These are phyloP conservation scores for Fusarium siculi DNA, from an alignment of 2,329 filamentous ascomycete species.

Conservation along the genomic window DNA sequence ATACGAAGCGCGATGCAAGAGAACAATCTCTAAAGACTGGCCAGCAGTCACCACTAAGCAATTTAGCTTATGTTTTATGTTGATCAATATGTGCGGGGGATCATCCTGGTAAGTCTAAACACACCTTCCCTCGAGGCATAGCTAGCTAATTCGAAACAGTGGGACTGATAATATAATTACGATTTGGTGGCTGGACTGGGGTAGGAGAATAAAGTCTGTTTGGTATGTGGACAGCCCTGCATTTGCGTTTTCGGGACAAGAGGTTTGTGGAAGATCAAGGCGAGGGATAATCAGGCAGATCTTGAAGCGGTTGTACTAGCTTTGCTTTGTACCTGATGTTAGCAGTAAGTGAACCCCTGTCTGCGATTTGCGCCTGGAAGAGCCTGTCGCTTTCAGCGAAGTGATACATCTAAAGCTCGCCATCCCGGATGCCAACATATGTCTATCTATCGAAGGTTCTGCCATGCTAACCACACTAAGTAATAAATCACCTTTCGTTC, in stretches of 20 bases:
- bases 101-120: neutral
- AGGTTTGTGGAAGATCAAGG: too few species aligned
- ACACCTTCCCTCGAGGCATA: neutral
- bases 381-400: neutral
- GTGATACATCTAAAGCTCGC: neutral
- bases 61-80: too few species aligned
- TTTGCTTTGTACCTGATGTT: neutral
- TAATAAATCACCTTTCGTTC: too few species aligned
- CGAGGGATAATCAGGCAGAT: neutral
- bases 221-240: too few species aligned
- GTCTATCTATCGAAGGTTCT: too few species aligned
- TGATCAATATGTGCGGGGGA: accelerated
- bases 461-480: too few species aligned
- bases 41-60: neutral
- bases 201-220: neutral
- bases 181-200: neutral
- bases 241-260: neutral
- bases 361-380: too few species aligned
- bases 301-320: neutral
- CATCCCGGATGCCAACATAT: too few species aligned
- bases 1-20: neutral
- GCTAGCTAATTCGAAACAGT: neutral
- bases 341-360: neutral
- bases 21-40: neutral
- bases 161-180: accelerated